A percentile compares a stretch with the other conserved stretches of the same genome.
These are phyloP conservation scores for Pestalotiopsis sp. DNA, from an alignment of 2,329 filamentous ascomycete species.

Conservation along the genomic window DNA sequence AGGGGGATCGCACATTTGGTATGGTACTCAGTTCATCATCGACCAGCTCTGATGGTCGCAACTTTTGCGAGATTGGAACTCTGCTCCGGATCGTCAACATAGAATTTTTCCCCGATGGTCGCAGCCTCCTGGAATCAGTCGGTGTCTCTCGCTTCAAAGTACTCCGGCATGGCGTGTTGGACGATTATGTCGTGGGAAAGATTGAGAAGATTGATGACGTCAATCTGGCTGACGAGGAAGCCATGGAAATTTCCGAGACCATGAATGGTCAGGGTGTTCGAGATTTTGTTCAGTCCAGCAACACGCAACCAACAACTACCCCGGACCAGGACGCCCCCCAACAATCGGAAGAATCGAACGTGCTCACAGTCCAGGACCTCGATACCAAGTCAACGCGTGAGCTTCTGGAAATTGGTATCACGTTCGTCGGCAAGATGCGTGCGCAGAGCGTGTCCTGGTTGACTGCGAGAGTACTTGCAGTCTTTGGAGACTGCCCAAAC, in stretches of 20 bases:
- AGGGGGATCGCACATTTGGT: constrained; percentile 76
- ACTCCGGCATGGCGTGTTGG: constrained; percentile 62
- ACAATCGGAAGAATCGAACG: not conserved
- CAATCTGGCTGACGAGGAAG: constrained; percentile 79
- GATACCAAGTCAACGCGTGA: constrained; percentile 69
- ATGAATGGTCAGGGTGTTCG: constrained; percentile 26
- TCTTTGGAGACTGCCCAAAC: constrained; percentile 76
- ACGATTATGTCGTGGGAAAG: constrained; percentile 79
- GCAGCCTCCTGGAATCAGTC: constrained; percentile 77
- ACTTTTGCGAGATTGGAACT: constrained; percentile 77
- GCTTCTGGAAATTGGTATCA: constrained; percentile 65
- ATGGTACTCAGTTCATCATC: constrained; percentile 75
- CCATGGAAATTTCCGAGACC: constrained; percentile 71
- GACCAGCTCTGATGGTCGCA: constrained; percentile 29
- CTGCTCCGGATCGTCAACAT: constrained; percentile 75
- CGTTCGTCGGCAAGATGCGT: constrained; percentile 72
- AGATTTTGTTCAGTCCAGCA: constrained; percentile 27
- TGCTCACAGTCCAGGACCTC: constrained; percentile 36
- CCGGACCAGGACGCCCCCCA: not conserved
- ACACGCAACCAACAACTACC: constrained; percentile 10
- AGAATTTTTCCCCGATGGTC: constrained; percentile 76
- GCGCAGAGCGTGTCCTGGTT: constrained; percentile 74
- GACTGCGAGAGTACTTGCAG: constrained; percentile 68
- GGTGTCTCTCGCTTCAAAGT: constrained; percentile 80
- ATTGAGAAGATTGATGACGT: constrained; percentile 81